phyloP scores from a whole-genome alignment of 306 rosid genomes.

The Lathyrus sativus region DNA sequence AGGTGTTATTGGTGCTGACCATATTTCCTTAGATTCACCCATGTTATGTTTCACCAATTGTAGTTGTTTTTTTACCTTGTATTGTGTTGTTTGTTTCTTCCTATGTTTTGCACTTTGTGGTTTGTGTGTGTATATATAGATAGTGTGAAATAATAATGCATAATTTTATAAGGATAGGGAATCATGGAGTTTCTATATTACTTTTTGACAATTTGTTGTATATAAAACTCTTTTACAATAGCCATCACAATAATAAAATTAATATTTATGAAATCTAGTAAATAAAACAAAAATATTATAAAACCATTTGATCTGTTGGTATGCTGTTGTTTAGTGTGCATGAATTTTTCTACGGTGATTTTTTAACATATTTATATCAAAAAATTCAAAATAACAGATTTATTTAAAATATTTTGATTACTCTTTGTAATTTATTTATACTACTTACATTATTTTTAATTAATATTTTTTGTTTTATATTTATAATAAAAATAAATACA shows the following conservation, averaged over 20 bases:
- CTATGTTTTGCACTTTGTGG: background rate
- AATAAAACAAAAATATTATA: background rate
- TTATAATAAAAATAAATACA: no score
- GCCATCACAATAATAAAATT: background rate
- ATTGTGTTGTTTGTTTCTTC: background rate
- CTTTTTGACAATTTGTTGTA: slow-evolving; percentile 14
- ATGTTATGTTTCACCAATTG: slow-evolving; percentile 24
- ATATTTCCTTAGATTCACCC: slow-evolving; percentile 57
- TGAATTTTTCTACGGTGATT: no score
- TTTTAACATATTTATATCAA: no score
- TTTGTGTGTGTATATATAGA: slow-evolving; percentile 25
- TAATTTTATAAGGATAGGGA: background rate
- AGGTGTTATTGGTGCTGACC: slow-evolving; percentile 74
- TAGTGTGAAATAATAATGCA: background rate
- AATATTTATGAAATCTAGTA: background rate
- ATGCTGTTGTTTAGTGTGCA: no score
- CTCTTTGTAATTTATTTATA: no score
- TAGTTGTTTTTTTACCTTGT: background rate
- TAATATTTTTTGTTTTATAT: no score
- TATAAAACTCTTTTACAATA: background rate
- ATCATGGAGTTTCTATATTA: slow-evolving; percentile 24
- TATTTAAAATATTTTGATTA: no score
- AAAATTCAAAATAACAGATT: no score
- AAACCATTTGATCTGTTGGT: no score
- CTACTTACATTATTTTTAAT: no score